Evolutionary conservation across 202 grass and related monocot species (phyloP), one percentile per base, ranked within the genome.

Genomic region (Carex sylvatica): DNA sequence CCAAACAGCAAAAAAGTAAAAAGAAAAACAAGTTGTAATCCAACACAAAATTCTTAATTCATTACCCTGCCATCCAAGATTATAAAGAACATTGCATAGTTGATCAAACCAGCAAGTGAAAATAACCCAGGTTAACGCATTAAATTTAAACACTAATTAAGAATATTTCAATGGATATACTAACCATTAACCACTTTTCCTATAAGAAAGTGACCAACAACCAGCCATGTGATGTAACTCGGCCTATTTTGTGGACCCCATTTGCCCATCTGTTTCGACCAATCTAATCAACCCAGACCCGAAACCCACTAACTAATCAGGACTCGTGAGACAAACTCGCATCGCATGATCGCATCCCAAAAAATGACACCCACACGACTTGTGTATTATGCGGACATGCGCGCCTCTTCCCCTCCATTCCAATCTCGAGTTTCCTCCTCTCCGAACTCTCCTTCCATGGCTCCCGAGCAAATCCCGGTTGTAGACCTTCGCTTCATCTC

Each of bases 401-500:
- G 46, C 80, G 42, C 63, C 40, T 65, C 79, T 56, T 67, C 80
- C 12, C 30, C 63, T n/a, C 40, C 33, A 69, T 35, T 67, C 65
- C 61, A 51, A 53, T 54, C 61, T 54, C 30, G 40, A 65, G 20
- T 18, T 61, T 23, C 33, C 30, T 69, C 79, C 59, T 78, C 82
- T 61, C 82, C 31, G 0, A 15, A 30, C 30, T 67, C 82, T 64
- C n/a, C 46, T 65, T 46, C 83, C 85, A 97, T 93, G 91, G 88
- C 87, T 64, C 84, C 91, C 33, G 93, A 99, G 81, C 44, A 88
- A 64, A 38, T 99, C 35, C 93, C 91, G 23, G 85, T 93, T 70
- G 63, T 99, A 76, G 97, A 99, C 82, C 87, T 99, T 63, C 87
- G 89, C 59, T 6, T 47, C 77, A 89, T 96, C 78, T 91, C 97